Evolutionary conservation across 139 green algal genomes (phyloP).

Genomic region (Nannochloris sp.): DNA sequence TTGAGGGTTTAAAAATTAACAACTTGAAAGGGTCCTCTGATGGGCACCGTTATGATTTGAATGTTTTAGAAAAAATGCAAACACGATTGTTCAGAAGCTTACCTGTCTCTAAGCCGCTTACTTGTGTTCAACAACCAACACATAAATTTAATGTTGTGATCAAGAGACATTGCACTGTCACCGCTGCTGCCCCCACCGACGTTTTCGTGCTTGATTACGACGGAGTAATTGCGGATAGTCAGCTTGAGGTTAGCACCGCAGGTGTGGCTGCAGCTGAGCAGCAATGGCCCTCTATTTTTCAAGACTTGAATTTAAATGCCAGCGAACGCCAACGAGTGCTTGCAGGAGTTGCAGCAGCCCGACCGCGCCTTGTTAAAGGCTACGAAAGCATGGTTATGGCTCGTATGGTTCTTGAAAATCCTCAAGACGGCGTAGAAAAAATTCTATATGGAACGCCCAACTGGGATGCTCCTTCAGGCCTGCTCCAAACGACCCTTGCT

Average conservation of each 20-base stretch:
- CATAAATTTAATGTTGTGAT: background rate
- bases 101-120: background rate
- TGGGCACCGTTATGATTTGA: no score
- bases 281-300: constrained; percentile 45
- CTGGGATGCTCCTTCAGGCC: constrained; percentile 22
- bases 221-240: constrained; percentile 58
- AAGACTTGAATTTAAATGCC: background rate
- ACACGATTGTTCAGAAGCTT: no score
- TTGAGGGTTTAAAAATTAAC: no score
- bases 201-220: constrained; percentile 70
- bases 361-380: constrained; percentile 53
- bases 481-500: constrained; percentile 34
- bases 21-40: no score
- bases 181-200: constrained; percentile 20
- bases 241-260: constrained; percentile 49
- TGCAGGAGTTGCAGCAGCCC: constrained; percentile 22
- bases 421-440: background rate
- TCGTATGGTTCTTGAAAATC: constrained; percentile 46
- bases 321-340: constrained; percentile 13
- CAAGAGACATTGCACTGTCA: background rate
- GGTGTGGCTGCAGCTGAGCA: constrained; percentile 24
- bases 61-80: no score
- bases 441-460: constrained; percentile 17
- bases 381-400: constrained; percentile 59
- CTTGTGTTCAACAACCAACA: background rate